These are phyloP conservation scores for Metschnikowia kofuensis DNA, from an alignment of 805 yeast genomes.

Conservation along the genomic window DNA sequence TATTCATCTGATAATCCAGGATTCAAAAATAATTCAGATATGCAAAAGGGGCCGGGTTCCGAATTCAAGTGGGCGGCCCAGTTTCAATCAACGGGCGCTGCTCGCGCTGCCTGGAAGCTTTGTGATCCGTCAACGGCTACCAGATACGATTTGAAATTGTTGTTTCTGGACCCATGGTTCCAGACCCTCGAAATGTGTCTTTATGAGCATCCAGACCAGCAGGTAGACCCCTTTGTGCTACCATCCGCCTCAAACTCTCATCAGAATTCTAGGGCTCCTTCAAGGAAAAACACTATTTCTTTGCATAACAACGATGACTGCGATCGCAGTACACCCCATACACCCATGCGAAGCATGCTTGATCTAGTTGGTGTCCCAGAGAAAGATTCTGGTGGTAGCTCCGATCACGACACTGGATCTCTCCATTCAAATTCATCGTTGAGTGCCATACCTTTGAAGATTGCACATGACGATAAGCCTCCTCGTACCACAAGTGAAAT, in stretches of 20 bases:
- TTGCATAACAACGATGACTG: constrained; percentile 9
- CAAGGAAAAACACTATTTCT: constrained; percentile 30
- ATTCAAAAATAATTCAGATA: constrained; percentile 47
- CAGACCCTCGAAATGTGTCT: constrained; percentile 55
- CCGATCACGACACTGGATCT: constrained; percentile 18
- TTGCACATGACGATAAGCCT: constrained; percentile 15
- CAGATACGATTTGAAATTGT: constrained; percentile 52
- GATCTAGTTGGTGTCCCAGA: constrained; percentile 23
- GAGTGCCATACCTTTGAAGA: constrained; percentile 19
- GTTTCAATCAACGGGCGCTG: constrained; percentile 55
- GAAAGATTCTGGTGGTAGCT: not conserved
- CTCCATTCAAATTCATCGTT: constrained; percentile 27
- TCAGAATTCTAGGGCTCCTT: constrained; percentile 27
- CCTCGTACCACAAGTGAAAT: constrained; percentile 11
- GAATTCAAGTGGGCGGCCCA: constrained; percentile 70
- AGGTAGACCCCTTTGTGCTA: constrained; percentile 32
- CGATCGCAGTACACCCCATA: constrained; percentile 19
- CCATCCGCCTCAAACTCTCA: constrained; percentile 17
- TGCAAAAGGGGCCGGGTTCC: constrained; percentile 59
- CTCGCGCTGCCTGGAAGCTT: constrained; percentile 71
- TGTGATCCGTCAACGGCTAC: constrained; percentile 58
- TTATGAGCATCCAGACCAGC: constrained; percentile 46
- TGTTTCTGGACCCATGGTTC: constrained; percentile 68
- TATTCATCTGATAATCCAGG: constrained; percentile 41
- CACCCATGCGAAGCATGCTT: constrained; percentile 39